Evolutionary conservation across 2,329 filamentous ascomycete species (phyloP).

Genomic region (Cryphonectria japonica): DNA sequence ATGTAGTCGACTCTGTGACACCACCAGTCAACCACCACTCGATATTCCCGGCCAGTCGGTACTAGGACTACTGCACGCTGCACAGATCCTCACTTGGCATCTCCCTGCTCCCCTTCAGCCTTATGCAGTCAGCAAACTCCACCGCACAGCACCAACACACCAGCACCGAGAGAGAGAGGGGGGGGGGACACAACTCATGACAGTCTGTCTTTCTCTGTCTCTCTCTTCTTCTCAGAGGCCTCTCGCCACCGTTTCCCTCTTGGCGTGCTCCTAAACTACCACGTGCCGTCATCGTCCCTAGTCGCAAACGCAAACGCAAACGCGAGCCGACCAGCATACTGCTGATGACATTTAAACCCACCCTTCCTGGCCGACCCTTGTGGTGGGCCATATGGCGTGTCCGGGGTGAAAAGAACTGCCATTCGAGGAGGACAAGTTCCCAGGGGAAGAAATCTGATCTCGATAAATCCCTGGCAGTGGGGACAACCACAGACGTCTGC

Average conservation of each 20-base stretch:
- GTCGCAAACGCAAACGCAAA: background rate
- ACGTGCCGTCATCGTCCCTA: background rate
- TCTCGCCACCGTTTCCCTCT: background rate
- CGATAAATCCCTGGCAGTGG: conserved; percentile 8
- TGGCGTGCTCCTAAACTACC: background rate
- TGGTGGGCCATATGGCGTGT: background rate
- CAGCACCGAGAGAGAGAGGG: background rate
- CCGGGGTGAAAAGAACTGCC: background rate
- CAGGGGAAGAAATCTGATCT: conserved; percentile 2
- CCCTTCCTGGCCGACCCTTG: background rate
- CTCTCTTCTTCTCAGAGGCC: background rate
- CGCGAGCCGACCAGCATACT: background rate
- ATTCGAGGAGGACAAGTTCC: background rate
- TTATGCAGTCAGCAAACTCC: conserved; percentile 8
- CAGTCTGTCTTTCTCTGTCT: background rate
- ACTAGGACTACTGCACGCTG: conserved; percentile 6
- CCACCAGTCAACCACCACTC: conserved; percentile 1
- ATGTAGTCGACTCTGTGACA: background rate
- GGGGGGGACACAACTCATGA: background rate
- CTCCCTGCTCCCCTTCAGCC: background rate
- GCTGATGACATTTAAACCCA: background rate
- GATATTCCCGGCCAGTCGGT: conserved; percentile 5
- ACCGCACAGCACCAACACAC: conserved; percentile 3
- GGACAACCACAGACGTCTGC: background rate
- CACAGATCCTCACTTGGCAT: conserved; percentile 9